These are phyloP conservation scores for Helotiales sp. DNA, from an alignment of 2,329 filamentous ascomycete genomes.

Conservation along the genomic window DNA sequence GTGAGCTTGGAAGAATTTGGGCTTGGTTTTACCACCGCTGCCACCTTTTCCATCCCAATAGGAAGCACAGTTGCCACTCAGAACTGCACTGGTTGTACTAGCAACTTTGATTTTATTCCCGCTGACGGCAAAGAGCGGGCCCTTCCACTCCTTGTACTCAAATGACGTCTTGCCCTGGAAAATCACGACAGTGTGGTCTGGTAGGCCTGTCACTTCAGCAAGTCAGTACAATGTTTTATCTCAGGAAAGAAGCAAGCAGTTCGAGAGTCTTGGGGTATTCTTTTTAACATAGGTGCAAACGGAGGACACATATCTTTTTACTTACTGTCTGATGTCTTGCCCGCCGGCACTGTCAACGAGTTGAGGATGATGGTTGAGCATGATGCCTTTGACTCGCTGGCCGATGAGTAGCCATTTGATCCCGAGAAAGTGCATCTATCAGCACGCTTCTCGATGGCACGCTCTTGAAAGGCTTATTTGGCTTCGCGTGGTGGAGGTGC, in stretches of 20 bases:
- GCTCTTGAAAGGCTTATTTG: slow-evolving; percentile 7
- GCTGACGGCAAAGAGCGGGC: slow-evolving; percentile 12
- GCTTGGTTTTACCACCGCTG: slow-evolving; percentile 2
- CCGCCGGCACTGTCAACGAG: slow-evolving; percentile 6
- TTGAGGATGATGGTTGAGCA: slow-evolving; percentile 6
- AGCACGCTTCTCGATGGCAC: slow-evolving; percentile 7
- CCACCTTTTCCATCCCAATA: slow-evolving; percentile 10
- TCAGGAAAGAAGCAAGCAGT: background rate
- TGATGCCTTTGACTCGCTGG: slow-evolving; percentile 8
- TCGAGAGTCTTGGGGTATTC: background rate
- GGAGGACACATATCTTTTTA: background rate
- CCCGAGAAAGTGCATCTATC: slow-evolving; percentile 8
- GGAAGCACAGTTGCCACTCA: slow-evolving; percentile 8
- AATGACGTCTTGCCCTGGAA: slow-evolving; percentile 8
- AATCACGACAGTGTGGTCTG: slow-evolving; percentile 5
- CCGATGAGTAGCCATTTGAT: slow-evolving; percentile 1
- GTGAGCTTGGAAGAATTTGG: slow-evolving; percentile 13
- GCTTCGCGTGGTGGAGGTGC: slow-evolving; percentile 4
- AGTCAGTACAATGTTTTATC: background rate
- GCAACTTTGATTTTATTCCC: slow-evolving; percentile 9
- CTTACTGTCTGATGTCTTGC: slow-evolving; percentile 5
- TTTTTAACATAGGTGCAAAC: background rate
- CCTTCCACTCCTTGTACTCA: slow-evolving; percentile 5
- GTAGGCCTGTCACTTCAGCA: slow-evolving; percentile 2
- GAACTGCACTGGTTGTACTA: background rate